A percentile compares a stretch with the other conserved stretches of the same genome.
Conservation (phyloP, 1,284 basidiomycete genomes). For the Cryptococcus amylolentus region DNA sequence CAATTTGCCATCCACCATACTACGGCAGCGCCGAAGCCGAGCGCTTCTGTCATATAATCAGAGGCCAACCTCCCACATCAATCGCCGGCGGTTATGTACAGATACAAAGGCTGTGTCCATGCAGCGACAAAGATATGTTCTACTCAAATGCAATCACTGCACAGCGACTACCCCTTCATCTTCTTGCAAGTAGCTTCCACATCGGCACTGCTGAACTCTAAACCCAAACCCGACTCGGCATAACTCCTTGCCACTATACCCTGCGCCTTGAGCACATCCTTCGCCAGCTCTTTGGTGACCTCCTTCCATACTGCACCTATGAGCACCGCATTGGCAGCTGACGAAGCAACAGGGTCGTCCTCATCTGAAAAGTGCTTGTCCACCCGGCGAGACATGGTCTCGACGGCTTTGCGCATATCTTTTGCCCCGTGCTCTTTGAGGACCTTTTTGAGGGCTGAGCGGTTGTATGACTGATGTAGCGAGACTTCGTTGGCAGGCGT, state of each 20-base stretch:
- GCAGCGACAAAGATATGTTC: no score
- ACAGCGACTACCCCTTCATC: slow-evolving; percentile 13
- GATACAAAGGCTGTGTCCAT: no score
- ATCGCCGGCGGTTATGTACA: no score
- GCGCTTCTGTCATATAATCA: no score
- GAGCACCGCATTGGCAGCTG: slow-evolving; percentile 57
- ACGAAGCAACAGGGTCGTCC: slow-evolving; percentile 18
- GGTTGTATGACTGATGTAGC: slow-evolving; percentile 71
- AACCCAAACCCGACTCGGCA: slow-evolving; percentile 60
- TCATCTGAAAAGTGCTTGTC: slow-evolving; percentile 79
- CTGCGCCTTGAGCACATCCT: slow-evolving; percentile 66
- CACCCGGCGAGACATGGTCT: slow-evolving; percentile 82
- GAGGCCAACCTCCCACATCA: no score
- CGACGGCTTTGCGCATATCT: slow-evolving; percentile 78
- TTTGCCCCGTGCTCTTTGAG: slow-evolving; percentile 81
- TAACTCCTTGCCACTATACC: slow-evolving; percentile 74
- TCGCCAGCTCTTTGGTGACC: slow-evolving; percentile 73
- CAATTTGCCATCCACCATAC: no score
- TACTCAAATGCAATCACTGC: no score
- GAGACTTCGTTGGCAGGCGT: slow-evolving; percentile 76
- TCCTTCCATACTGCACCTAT: slow-evolving; percentile 82
- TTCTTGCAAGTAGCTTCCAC: slow-evolving; percentile 72
- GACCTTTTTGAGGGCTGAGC: slow-evolving; percentile 73
- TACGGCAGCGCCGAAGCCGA: no score
- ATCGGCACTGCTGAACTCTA: slow-evolving; percentile 73